These are phyloP conservation scores for Neospermospora avenae DNA, from an alignment of 2,329 filamentous ascomycete species.

Conservation along the genomic window DNA sequence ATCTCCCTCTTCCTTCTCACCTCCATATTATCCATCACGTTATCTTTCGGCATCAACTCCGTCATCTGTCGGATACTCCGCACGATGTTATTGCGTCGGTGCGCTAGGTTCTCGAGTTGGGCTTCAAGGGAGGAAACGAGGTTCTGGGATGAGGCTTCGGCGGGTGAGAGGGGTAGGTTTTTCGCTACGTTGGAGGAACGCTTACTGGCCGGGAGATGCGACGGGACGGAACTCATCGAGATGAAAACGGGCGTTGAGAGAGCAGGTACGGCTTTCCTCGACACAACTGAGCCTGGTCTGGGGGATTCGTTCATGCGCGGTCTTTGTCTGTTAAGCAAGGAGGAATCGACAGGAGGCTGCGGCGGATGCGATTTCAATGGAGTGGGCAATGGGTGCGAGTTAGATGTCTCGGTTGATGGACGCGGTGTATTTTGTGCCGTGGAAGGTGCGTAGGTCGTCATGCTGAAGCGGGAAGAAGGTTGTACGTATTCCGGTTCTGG, in stretches of 20 bases:
- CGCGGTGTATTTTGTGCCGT: slow-evolving; percentile 29
- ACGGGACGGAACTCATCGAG: slow-evolving; percentile 24
- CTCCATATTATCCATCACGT: slow-evolving; percentile 62
- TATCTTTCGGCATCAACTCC: slow-evolving; percentile 71
- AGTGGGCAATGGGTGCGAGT: slow-evolving; percentile 22
- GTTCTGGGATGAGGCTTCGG: slow-evolving; percentile 57
- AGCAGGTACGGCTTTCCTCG: slow-evolving; percentile 30
- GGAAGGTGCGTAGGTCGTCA: slow-evolving; percentile 34
- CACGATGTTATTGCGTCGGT: slow-evolving; percentile 68
- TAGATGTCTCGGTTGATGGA: slow-evolving; percentile 29
- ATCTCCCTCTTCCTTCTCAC: slow-evolving; percentile 55
- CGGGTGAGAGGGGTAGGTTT: slow-evolving; percentile 55
- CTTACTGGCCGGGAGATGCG: slow-evolving; percentile 8
- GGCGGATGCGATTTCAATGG: too few relatives aligned
- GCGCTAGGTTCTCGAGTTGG: slow-evolving; percentile 60
- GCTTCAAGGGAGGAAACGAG: slow-evolving; percentile 66
- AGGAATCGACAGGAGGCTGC: not conserved
- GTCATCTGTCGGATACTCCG: slow-evolving; percentile 74
- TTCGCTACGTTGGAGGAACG: slow-evolving; percentile 42
- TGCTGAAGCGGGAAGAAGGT: slow-evolving; percentile 34
- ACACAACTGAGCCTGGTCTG: slow-evolving; percentile 6
- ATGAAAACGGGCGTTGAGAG: slow-evolving; percentile 31
- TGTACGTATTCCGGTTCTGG: slow-evolving; percentile 28
- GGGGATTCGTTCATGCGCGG: slow-evolving; percentile 23
- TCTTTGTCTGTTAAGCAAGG: slow-evolving; percentile 32